phyloP scores from a whole-genome alignment of 1,284 basidiomycete genomes.

The Leccinum griseonigrum region DNA sequence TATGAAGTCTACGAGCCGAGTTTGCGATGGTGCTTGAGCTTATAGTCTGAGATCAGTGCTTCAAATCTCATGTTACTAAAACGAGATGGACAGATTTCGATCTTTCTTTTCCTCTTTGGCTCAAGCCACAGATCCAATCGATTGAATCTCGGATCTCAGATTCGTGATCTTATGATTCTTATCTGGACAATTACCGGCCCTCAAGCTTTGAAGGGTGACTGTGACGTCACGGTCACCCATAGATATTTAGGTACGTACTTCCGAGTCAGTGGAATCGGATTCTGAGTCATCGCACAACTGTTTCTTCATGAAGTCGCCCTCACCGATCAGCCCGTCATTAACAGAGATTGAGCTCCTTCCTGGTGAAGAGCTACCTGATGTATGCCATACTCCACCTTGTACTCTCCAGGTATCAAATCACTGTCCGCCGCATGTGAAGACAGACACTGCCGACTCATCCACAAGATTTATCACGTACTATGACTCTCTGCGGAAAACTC shows the following conservation, averaged over 20 bases:
- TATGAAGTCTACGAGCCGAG: constrained; percentile 99
- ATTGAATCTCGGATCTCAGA: not conserved
- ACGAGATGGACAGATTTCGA: not conserved
- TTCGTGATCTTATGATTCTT: not conserved
- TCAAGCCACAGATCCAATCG: not conserved
- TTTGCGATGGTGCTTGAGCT: constrained; percentile 94
- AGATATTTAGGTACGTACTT: not conserved
- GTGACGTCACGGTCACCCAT: not conserved
- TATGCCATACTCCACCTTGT: not conserved
- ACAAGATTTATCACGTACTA: not conserved
- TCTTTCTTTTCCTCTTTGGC: not conserved
- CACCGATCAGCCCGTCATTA: not conserved
- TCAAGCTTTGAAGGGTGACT: not conserved
- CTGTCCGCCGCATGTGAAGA: not conserved
- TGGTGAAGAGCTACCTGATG: not conserved
- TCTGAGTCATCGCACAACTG: not conserved
- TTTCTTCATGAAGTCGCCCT: not conserved
- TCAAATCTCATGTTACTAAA: too few species aligned
- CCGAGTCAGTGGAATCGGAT: not conserved
- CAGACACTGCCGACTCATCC: too few species aligned
- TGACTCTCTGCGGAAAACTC: too few species aligned
- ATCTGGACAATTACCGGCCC: not conserved
- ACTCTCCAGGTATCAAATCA: not conserved
- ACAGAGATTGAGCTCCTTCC: not conserved
- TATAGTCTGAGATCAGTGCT: constrained; percentile 28